Evolutionary conservation across 768 basidiomycete genomes (phyloP).

Genomic region (Macrolepiota dolichaula): DNA sequence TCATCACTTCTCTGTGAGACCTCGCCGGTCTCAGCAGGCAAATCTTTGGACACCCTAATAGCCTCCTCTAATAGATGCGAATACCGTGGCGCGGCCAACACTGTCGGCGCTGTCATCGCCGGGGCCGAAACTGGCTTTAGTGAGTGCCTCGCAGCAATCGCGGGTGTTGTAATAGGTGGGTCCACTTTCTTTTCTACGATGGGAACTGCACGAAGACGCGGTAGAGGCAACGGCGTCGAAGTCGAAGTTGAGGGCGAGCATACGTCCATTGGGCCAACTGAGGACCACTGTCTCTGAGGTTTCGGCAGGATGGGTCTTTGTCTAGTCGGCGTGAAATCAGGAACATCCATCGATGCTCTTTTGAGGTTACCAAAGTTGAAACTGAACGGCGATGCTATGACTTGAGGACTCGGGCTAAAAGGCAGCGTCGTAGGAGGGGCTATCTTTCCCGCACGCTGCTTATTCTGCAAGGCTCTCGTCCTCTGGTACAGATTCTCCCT

Average conservation of each 20-base stretch:
- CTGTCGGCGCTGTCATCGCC: constrained; percentile 22
- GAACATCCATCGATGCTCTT: constrained; percentile 37
- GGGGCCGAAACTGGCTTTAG: constrained; percentile 32
- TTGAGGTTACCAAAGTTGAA: constrained; percentile 12
- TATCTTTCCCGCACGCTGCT: constrained; percentile 53
- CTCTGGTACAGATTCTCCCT: constrained; percentile 54
- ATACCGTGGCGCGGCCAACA: constrained; percentile 43
- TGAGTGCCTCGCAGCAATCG: no score
- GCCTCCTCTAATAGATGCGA: constrained; percentile 58
- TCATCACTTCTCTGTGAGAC: background rate
- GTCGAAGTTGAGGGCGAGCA: constrained; percentile 21
- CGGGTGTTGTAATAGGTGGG: no score
- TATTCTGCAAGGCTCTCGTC: constrained; percentile 52
- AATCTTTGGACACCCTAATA: constrained; percentile 30
- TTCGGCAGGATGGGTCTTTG: constrained; percentile 25
- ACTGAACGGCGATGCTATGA: background rate
- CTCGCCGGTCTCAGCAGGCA: background rate
- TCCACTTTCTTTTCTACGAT: constrained; percentile 7
- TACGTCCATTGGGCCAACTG: constrained; percentile 21
- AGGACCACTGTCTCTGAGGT: constrained; percentile 17
- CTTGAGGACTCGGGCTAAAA: constrained; percentile 15
- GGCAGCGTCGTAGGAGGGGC: constrained; percentile 51
- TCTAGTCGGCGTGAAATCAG: constrained; percentile 50
- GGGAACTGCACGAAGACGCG: constrained; percentile 14
- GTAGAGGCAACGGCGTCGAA: constrained; percentile 15